phyloP scores from a whole-genome alignment of 495 filamentous ascomycete genomes.

The Tuber aestivum region DNA sequence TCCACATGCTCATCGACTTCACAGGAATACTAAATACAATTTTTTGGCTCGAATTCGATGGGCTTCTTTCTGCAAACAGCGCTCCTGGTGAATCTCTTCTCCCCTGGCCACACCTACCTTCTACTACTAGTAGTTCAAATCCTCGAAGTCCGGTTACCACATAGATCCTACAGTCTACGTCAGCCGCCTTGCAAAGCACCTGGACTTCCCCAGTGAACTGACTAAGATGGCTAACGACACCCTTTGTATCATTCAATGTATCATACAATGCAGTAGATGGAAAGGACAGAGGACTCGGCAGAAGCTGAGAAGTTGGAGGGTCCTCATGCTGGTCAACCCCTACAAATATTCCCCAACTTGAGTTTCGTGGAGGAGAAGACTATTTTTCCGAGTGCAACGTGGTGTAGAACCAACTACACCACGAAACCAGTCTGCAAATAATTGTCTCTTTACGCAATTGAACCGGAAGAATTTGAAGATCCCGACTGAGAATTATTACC shows the following conservation, averaged over 20 bases:
- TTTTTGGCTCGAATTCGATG: not conserved
- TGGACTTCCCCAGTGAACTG: conserved; percentile 75
- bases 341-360: too few relatives aligned
- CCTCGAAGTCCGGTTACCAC: conserved; percentile 61
- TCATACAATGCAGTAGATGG: too few relatives aligned
- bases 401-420: too few relatives aligned
- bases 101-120: conserved; percentile 69
- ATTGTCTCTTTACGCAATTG: too few relatives aligned
- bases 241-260: conserved; percentile 74
- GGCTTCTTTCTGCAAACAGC: not conserved
- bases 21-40: conserved; percentile 66
- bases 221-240: conserved; percentile 81
- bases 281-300: too few relatives aligned
- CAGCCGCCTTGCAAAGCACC: conserved; percentile 74
- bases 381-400: too few relatives aligned
- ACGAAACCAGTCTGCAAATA: too few relatives aligned
- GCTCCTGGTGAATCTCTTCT: conserved; percentile 74
- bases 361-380: too few relatives aligned
- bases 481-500: too few relatives aligned
- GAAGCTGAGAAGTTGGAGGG: too few relatives aligned
- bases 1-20: conserved; percentile 92
- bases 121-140: conserved; percentile 56
- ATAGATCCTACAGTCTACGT: conserved; percentile 72
- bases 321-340: too few relatives aligned
- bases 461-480: too few relatives aligned